Evolutionary conservation across 805 yeast species (phyloP), one percentile per base, ranked within the genome.

Genomic region (Teunomyces stri): DNA sequence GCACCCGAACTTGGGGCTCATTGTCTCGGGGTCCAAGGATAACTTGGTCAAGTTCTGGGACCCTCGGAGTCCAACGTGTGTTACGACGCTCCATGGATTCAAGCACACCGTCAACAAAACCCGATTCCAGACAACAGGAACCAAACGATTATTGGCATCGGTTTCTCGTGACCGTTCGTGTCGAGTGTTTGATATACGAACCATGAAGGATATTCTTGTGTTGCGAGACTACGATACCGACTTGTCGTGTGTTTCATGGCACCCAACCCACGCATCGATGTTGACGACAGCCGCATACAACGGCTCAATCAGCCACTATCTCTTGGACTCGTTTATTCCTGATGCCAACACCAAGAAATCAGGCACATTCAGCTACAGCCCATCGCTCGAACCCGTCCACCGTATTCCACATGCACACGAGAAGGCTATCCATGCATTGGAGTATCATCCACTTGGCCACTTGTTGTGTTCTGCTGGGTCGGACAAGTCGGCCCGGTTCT

Each of bases 381-480:
- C 31, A 18, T 44, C 52, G 40, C 44, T 44, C 12, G 69, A 77
- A 59, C 59, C 84, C 7, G 69, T 69, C 33, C 91, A 85, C 58
- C 66, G 68, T 13, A 87, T 94, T 30, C 97, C 97, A 2, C 84
- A 80, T 66, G 99, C 98, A 0, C 99, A 94, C 64, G 97, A 90
- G 59, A 87, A 88, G 69, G 95, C 96, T 3, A 82, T 94, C 44
- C 90, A 92, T 66, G 82, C 96, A 3, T 65, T 94, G 47, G 92
- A 91, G 50, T 94, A 90, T 62, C 97, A 91, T 66, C 98, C 98
- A 2, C 72, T 87, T 57, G 99, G 99, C 3, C 97, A 94, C 66
- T 71, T 92, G 43, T 70, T 94, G 30, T 84, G 95, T 46, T 83
- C 97, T 6, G 98, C 97, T 0, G 92, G 97, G 15, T 89, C 94